These are phyloP conservation scores for Letharia columbiana DNA, from an alignment of 495 filamentous ascomycete genomes.

Conservation along the genomic window DNA sequence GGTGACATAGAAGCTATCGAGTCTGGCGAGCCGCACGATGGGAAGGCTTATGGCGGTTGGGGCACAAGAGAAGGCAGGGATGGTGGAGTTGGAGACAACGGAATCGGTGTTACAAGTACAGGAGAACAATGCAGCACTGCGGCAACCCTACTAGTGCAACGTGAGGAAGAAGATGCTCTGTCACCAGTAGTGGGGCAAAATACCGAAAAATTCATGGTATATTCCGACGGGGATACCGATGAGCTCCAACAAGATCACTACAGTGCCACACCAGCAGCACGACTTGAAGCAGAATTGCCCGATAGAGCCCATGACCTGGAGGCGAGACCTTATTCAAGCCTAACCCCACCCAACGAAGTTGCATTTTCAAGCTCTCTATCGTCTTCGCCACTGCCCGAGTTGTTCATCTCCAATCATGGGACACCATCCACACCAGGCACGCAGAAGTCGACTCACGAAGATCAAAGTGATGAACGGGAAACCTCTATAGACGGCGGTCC, in stretches of 20 bases:
- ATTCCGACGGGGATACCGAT: slow-evolving; percentile 13
- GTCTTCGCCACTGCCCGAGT: neutral
- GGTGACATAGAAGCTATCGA: neutral
- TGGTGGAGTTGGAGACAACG: neutral
- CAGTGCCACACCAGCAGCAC: neutral
- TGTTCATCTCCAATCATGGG: neutral
- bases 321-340: neutral
- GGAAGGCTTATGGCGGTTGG: neutral
- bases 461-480: neutral
- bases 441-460: neutral
- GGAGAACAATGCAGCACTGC: neutral
- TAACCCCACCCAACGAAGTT: neutral
- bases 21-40: neutral
- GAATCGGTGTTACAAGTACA: neutral
- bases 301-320: neutral
- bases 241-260: slow-evolving; percentile 25
- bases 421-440: neutral
- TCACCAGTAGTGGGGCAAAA: neutral
- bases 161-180: neutral
- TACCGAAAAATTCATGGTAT: neutral
- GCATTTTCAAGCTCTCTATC: neutral
- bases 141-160: neutral
- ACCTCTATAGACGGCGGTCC: neutral
- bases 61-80: neutral
- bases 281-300: neutral